Evolutionary conservation across 2,329 filamentous ascomycete genomes (phyloP), one percentile per base, ranked within the genome.

Genomic region (Rhinocladiella similis): DNA sequence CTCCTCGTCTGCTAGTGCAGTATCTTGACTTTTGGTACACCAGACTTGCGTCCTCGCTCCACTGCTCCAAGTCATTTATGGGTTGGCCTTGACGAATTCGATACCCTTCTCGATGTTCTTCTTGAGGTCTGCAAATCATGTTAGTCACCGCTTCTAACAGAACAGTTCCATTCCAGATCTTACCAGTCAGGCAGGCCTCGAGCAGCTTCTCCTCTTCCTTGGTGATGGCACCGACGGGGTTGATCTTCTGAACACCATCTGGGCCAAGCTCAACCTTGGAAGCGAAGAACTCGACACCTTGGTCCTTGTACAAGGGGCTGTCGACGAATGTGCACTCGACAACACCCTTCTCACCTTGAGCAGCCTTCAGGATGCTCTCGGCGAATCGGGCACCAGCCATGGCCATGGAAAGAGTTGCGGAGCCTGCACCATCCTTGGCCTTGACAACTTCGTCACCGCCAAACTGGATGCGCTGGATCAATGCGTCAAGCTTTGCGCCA

Each of bases 361-460:
- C 81, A 69, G 94, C 94, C 78, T 91, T 92, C 79, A 99, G 89
- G 70, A 99, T 81, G 67, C 89, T 91, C 82, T 97, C 92, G 68
- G 94, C 91, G 77, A 88, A 87, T 67, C 85, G 83, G 64, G 83
- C 84, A 80, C 93, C 93, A 66, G 93, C 93, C 85, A 96, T 93
- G 72, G 93, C 93, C 93, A 99, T 99, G 81, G 91, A 97, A 69
- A 97, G 89, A 64, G 93, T 97, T 74, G 93, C 93, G 67, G 91
- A 97, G 69, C 93, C 93, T 71, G 92, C 91, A 77, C 93, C 94
- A 74, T 93, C 92, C 89, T 97, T 97, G 79, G 93, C 94, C 86
- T 97, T 85, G 80, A 97, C 93, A 67, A 97, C 93, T 87, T 97
- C 93, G 76, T 97, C 93, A 83, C 93, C 93, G 77, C 94, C 93